Base-by-base conservation (phyloP, 2,329 filamentous ascomycete species). In the Cryoendolithus antarcticus region DNA sequence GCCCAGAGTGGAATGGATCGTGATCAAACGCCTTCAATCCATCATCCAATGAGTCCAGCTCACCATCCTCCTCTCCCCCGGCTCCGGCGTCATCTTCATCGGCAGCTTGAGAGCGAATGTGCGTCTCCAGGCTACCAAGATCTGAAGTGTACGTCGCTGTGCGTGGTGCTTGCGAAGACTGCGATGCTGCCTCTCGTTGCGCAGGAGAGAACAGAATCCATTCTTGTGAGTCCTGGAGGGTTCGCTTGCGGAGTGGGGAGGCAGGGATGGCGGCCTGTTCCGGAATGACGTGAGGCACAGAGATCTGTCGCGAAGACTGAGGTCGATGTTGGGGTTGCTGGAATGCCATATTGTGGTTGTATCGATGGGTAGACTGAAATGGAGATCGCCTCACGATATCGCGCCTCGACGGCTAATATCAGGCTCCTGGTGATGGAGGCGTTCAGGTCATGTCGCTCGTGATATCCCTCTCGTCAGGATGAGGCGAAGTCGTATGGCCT, bases 21-120 rank as follows among this genome's bases (percentile, higher is more conserved):
- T 84, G 77, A 37, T 86, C 77, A 56, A 95, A 95, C 32, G 86
- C 88, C 47, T 88, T 82, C 1, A 96, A 69, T 39, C 93, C 88
- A 55, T 89, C 88, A 58, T 96, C 89, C 31, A 96, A 70, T 56
- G 86, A 94, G 59, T 98, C 91, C 33, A 96, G 69, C 58, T 96
- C 89, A 45, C 85, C 81, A 24, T 84, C 82, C 39, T 80, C 76
- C 13, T 70, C 69, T 30, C 67, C 60, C 15, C 47, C 44, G 8
- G 62, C 4, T 61, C 67, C 9, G 9, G 56, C 49, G 43, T 61
- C 57, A 31, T 63, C 62, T n/a, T 51, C 55, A 34, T 60, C 58
- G 32, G 64, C 64, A 21, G 52, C 50, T 31, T 62, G 57, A 19
- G 80, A 83, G 44, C 72, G 74, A 4, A 77, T 75, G 32, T 74